Evolutionary conservation across 2,329 filamentous ascomycete genomes (phyloP), one percentile per base, ranked within the genome.

Genomic region (Pseudocercospora musae): DNA sequence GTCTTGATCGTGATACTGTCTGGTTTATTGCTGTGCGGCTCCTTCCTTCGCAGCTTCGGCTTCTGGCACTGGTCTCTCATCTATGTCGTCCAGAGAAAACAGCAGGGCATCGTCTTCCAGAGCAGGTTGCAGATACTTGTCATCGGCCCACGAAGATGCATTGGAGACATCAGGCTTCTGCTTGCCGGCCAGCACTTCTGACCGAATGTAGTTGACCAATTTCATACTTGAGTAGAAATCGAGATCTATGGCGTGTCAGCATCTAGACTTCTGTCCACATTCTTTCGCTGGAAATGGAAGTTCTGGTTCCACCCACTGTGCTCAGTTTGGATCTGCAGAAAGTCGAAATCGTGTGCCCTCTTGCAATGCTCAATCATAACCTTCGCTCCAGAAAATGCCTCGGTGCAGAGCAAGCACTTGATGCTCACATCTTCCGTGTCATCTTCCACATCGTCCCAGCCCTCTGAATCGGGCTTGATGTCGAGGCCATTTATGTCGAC

Each of bases 101-200:
- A 99, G 85, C 58, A 98, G 80, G 3, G 93, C 90, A 74, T 99
- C 95, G 68, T 97, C 92, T 62, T 95, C 89, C 7, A 99, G 78
- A 3, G 92, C 88, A 0, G 95, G 95, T 73, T 90, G 89, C 62
- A 99, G 81, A 72, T 88, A 96, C 67, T 84, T 83, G 66, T 98
- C 94, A 64, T 92, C 86, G n/a, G 87, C 82, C 65, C 97, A 87
- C 25, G 87, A 81, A 1, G 81, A 78, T 37, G 80, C 79, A 2
- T 85, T 81, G 62, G 91, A 87, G 48, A 88, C 77, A 62, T 84
- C 81, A 0, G 86, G 85, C 2, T 74, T 72, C 3, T 73, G 69
- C 5, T 74, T 74, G 8, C 76, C 77, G 31, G 72, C 74, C 50
- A 75, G 66, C 20, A 76, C 76, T 57, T 79, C 74, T 48, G 73